Conservation (phyloP, 768 basidiomycete species). For the Mrakia gelida region DNA sequence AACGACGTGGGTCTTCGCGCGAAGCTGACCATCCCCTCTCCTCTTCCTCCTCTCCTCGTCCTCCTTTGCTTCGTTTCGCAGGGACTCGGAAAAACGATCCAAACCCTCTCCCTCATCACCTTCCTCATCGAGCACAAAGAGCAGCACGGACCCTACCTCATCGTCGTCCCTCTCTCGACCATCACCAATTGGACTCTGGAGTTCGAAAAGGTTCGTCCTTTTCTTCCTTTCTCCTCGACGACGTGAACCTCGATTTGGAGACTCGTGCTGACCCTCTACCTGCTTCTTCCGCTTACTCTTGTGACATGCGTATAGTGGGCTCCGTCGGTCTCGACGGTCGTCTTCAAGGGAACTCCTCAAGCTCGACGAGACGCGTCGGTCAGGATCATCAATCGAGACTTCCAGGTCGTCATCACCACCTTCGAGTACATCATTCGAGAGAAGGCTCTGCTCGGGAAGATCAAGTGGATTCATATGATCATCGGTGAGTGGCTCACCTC, state of each 20-base stretch:
- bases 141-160: conserved; percentile 88
- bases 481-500: conserved; percentile 47
- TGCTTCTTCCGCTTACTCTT: no score
- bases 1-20: neutral
- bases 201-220: conserved; percentile 61
- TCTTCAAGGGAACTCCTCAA: conserved; percentile 87
- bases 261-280: no score
- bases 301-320: conserved; percentile 57
- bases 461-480: conserved; percentile 97
- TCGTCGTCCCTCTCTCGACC: conserved; percentile 91
- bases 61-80: neutral
- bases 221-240: no score
- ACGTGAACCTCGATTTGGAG: no score
- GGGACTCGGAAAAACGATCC: conserved; percentile 45
- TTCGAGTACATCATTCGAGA: conserved; percentile 99
- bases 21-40: conserved; percentile 46
- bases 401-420: conserved; percentile 88
- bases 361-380: conserved; percentile 72
- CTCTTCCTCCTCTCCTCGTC: conserved; percentile 17
- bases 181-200: conserved; percentile 97
- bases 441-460: conserved; percentile 77
- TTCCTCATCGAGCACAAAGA: conserved; percentile 88
- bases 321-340: conserved; percentile 67
- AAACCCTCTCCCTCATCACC: conserved; percentile 60
- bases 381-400: conserved; percentile 66